phyloP scores from a whole-genome alignment of 2,329 filamentous ascomycete genomes.

The Beauveria asiatica region DNA sequence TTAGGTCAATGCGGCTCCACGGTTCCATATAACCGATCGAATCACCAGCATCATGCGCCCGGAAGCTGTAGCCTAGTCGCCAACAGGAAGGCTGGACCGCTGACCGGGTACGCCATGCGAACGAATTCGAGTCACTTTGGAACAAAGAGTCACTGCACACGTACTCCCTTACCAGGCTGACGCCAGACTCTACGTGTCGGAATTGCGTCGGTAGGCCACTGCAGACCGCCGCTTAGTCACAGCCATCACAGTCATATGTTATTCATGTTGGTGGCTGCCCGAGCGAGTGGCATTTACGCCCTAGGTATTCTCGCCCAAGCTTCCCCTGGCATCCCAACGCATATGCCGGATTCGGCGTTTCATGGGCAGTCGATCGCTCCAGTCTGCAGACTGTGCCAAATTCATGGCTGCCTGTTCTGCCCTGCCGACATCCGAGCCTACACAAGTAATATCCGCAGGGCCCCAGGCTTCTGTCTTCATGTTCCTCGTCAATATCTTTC shows the following conservation, averaged over 20 bases:
- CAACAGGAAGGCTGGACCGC: neutral
- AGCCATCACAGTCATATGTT: neutral
- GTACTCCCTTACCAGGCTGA: slow-evolving; percentile 4
- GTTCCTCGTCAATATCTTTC: neutral
- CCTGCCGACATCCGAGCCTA: slow-evolving; percentile 6
- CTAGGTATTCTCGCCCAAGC: neutral
- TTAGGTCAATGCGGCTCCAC: neutral
- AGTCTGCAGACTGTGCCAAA: neutral
- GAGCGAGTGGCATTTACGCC: neutral
- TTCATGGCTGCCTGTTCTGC: neutral
- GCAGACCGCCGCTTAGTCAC: neutral
- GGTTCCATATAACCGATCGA: neutral
- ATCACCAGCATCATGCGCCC: neutral
- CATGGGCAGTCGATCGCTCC: neutral
- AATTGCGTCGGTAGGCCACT: neutral
- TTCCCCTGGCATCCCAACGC: neutral
- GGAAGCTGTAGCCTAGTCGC: slow-evolving; percentile 4
- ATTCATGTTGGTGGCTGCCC: neutral
- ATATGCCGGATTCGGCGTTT: neutral
- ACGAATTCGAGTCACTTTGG: slow-evolving; percentile 2
- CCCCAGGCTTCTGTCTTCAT: slow-evolving; percentile 6
- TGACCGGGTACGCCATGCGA: slow-evolving; percentile 10
- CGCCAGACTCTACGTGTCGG: slow-evolving; percentile 8
- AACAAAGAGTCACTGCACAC: slow-evolving; percentile 7
- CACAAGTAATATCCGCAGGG: neutral